Evolutionary conservation across 352 stramenopile genomes (phyloP), one percentile per base, ranked within the genome.

Genomic region (Phytophthora ramorum): DNA sequence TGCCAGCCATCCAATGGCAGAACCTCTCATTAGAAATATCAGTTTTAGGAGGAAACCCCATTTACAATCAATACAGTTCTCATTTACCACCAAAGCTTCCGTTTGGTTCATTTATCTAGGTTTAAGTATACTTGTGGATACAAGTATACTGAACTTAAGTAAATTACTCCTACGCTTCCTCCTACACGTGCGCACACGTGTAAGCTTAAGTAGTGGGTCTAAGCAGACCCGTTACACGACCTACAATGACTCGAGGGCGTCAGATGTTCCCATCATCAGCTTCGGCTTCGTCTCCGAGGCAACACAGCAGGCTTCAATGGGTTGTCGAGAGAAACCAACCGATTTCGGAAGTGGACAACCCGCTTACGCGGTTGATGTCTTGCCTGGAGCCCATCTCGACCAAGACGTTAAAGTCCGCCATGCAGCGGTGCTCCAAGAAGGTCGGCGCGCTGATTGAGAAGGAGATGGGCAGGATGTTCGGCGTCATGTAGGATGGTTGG

Each of bases 321-420:
- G 24, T 63, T 7, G 32, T 55, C 4, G 45, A 50, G 55, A 9
- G 32, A 22, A 43, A 55, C 32, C 41, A 50, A n/a, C 45, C 44
- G 0, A 6, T 61, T 20, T 63, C 55, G 1, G 20, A 62, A 35
- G 50, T 48, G 5, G 51, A 58, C 24, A n/a, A 58, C 51, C 38
- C 37, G 7, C 51, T 56, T 19, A 47, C 37, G 12, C 22, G n/a
- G 17, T 58, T 35, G 12, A 58, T 58, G 50, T 48, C 34, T 3
- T 37, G 34, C 50, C 40, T 37, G 19, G 49, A 49, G 13, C 38
- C 19, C 13, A 37, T 49, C 3, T 38, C 38, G 38, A 41, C 35
- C 12, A 49, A 49, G 51, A 58, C 51, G 51, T 34, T 50, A n/a
- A 58, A 58, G 37, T n/a, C 30, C 14, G 51, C 49, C 38, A 58